Percentiles rank a stretch among this genome's conserved stretches.
phyloP scores from a whole-genome alignment of 1,284 basidiomycete genomes.

The Moesziomyces aphidis region DNA sequence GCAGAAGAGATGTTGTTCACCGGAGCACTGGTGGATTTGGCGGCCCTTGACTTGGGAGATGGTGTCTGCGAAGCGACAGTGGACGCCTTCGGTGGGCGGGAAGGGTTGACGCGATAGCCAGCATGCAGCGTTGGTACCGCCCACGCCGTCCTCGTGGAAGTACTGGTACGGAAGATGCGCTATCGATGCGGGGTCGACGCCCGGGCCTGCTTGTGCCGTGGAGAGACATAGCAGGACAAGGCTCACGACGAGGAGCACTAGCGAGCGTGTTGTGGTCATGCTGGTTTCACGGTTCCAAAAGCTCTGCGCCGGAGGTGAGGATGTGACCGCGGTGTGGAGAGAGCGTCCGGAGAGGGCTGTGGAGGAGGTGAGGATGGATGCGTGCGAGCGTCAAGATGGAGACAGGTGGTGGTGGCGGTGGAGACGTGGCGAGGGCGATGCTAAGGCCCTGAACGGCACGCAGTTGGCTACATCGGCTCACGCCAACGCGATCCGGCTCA shows the following conservation, averaged over 20 bases:
- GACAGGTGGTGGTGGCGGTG: too few relatives aligned
- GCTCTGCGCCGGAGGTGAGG: too few relatives aligned
- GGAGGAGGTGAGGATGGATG: too few relatives aligned
- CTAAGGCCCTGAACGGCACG: too few relatives aligned
- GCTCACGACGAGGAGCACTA: constrained; percentile 1
- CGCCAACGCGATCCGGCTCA: too few relatives aligned
- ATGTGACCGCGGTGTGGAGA: too few relatives aligned
- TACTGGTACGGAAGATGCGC: constrained; percentile 35
- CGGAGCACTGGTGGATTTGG: constrained; percentile 42
- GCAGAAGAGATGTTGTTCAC: constrained; percentile 32
- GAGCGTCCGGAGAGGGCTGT: too few relatives aligned
- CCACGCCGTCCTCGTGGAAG: constrained; percentile 28
- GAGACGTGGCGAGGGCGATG: too few relatives aligned
- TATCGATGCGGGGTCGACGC: constrained; percentile 6
- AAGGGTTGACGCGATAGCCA: constrained; percentile 34
- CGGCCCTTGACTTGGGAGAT: constrained; percentile 35
- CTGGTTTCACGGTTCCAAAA: too few relatives aligned
- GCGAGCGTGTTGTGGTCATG: not conserved
- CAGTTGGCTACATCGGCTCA: too few relatives aligned
- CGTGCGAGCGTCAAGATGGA: too few relatives aligned
- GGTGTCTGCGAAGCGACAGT: constrained; percentile 23
- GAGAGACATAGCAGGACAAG: not conserved
- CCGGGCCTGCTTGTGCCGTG: not conserved
- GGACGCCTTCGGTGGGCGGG: constrained; percentile 21
- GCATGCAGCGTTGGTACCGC: constrained; percentile 26